Conservation (phyloP, 2,329 filamentous ascomycete genomes). For the Talaromyces sp. region DNA sequence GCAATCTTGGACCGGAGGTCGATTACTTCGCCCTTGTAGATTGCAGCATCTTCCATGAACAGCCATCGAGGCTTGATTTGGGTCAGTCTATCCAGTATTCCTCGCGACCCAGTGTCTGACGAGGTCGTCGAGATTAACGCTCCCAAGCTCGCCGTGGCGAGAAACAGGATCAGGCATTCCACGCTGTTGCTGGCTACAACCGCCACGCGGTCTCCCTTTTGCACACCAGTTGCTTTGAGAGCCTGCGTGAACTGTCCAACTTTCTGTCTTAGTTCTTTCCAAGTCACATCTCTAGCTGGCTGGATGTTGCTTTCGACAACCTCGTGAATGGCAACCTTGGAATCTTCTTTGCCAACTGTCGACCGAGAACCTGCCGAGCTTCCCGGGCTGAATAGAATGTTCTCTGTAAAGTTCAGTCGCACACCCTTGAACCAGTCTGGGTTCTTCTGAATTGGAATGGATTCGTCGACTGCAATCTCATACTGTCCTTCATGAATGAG, state of each 20-base stretch:
- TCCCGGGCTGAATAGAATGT: conserved; percentile 61
- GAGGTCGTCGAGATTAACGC: conserved; percentile 71
- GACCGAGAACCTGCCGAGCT: conserved; percentile 41
- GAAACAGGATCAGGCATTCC: conserved; percentile 67
- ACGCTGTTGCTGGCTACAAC: conserved; percentile 71
- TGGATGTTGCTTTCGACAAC: conserved; percentile 40
- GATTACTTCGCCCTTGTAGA: conserved; percentile 73
- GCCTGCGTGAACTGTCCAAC: conserved; percentile 61
- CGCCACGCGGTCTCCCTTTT: conserved; percentile 69
- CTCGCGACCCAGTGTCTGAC: conserved; percentile 79
- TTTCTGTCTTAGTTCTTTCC: conserved; percentile 59
- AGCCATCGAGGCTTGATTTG: conserved; percentile 74
- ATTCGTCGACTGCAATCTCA: conserved; percentile 62
- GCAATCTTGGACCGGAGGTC: conserved; percentile 70
- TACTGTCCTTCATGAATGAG: conserved; percentile 62
- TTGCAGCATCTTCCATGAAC: conserved; percentile 76
- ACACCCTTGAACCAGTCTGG: conserved; percentile 76
- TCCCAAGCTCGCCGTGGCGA: conserved; percentile 66
- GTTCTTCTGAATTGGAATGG: conserved; percentile 63
- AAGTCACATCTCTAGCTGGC: conserved; percentile 53
- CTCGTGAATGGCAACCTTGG: conserved; percentile 66
- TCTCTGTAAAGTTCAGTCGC: conserved; percentile 73
- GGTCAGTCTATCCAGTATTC: conserved; percentile 67
- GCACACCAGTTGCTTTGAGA: conserved; percentile 61
- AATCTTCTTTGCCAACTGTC: conserved; percentile 64